Evolutionary conservation across 805 yeast genomes (phyloP), one percentile per base, ranked within the genome.

Genomic region (Cephaloascus albidus): DNA sequence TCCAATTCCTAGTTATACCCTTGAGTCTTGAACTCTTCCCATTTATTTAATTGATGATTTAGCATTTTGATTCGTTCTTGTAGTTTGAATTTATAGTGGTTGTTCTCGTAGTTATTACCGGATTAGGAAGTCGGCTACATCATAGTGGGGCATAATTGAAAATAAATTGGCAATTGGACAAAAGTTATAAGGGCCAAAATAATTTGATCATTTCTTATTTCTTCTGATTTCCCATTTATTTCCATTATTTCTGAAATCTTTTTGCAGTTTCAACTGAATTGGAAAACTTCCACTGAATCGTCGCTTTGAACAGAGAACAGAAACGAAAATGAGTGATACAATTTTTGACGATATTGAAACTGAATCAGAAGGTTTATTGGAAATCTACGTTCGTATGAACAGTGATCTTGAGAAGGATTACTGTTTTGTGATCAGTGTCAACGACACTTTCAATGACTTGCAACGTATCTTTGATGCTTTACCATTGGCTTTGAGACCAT

Each of bases 361-460:
- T 6, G 45, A 41, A 19, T 30, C 37, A 14, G 48, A 43, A 18
- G 43, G 44, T 3, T 37, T 47, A 23, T 45, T 58, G 35, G 83
- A 76, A 46, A 53, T 74, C 32, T 88, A 78, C 63, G 60, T 93
- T 46, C 82, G 98, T 43, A 78, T 90, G 72, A 87, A 85, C 55
- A 82, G 76, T 42, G 96, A 89, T 53, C 58, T 65, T 37, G 96
- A 87, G 52, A 83, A 83, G 57, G 98, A 90, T 57, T 89, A 87
- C 61, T 85, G 96, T 50, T 86, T 90, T 65, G 80, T 76, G 47
- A 75, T 88, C n/a, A 68, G 72, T 18, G 61, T 75, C 16, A 66
- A 68, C 20, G 74, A 78, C 40, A 74, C 78, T 4, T 79, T 89
- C 47, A 60, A 67, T 17, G 76, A 74, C 23, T 70, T 89, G 46